Evolutionary conservation across 768 basidiomycete genomes (phyloP).

Genomic region (Cystofilobasidium bisporidii): DNA sequence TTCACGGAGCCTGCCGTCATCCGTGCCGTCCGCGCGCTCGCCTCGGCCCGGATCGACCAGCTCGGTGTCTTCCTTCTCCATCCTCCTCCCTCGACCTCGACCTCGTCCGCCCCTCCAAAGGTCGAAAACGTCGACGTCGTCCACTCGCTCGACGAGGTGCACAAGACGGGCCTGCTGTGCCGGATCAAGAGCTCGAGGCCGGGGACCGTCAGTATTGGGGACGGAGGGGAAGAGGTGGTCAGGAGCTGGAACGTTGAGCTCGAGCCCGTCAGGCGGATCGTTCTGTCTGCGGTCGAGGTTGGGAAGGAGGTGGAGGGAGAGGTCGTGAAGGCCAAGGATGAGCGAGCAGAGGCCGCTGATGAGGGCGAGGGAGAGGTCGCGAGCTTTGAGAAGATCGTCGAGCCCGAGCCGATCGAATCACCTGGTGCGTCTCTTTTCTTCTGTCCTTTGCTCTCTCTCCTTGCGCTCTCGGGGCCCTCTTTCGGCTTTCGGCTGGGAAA

Average conservation of each 20-base stretch:
- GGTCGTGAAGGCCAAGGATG: conserved; percentile 20
- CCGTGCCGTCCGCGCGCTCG: conserved; percentile 48
- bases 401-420: not conserved
- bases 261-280: conserved; percentile 24
- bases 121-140: conserved; percentile 81
- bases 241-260: conserved; percentile 43
- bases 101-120: conserved; percentile 73
- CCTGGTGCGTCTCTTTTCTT: conserved; percentile 4
- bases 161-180: conserved; percentile 20
- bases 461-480: too few species aligned
- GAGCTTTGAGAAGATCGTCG: conserved; percentile 34
- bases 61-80: conserved; percentile 82
- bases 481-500: too few species aligned
- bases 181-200: conserved; percentile 20
- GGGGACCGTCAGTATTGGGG: not conserved
- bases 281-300: conserved; percentile 39
- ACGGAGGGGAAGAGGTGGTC: not conserved
- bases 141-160: conserved; percentile 13
- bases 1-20: conserved; percentile 84
- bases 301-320: conserved; percentile 40
- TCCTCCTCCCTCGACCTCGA: conserved; percentile 47
- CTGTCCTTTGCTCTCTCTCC: not conserved
- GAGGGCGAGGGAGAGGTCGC: conserved; percentile 36
- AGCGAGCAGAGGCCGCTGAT: too few species aligned
- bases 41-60: conserved; percentile 94